phyloP scores from a whole-genome alignment of 2,329 filamentous ascomycete species.

The Drechslera avenae region DNA sequence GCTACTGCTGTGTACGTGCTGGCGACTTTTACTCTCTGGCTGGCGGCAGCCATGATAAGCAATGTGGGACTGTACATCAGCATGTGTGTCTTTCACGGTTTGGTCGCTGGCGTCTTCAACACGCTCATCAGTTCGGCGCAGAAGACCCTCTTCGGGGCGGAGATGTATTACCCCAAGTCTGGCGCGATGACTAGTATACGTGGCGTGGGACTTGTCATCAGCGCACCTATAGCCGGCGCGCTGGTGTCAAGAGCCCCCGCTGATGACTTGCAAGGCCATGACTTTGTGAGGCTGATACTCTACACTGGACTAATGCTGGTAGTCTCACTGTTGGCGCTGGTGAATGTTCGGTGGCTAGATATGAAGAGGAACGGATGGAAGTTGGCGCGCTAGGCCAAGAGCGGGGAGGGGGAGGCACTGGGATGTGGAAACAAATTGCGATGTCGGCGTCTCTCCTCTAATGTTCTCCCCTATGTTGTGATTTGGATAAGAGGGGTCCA shows the following conservation, averaged over 20 bases:
- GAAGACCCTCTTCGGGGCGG: conserved; percentile 26
- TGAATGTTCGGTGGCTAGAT: conserved; percentile 22
- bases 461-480: conserved; percentile 2
- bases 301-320: conserved; percentile 22
- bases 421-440: not conserved
- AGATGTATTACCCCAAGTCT: conserved; percentile 29
- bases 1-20: conserved; percentile 31
- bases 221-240: conserved; percentile 28
- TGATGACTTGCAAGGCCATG: conserved; percentile 10
- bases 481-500: not conserved
- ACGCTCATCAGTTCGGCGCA: conserved; percentile 26
- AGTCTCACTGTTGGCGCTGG: conserved; percentile 13
- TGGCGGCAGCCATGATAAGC: conserved; percentile 17
- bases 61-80: conserved; percentile 21
- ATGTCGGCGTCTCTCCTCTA: not conserved
- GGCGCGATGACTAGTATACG: conserved; percentile 26
- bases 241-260: conserved; percentile 20
- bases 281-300: conserved; percentile 22
- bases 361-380: conserved; percentile 22
- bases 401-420: not conserved
- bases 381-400: conserved; percentile 16
- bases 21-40: conserved; percentile 27
- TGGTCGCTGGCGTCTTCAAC: conserved; percentile 23
- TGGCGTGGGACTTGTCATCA: conserved; percentile 26
- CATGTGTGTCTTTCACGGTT: conserved; percentile 27